phyloP scores from a whole-genome alignment of 306 rosid species.

The Morella rubra region DNA sequence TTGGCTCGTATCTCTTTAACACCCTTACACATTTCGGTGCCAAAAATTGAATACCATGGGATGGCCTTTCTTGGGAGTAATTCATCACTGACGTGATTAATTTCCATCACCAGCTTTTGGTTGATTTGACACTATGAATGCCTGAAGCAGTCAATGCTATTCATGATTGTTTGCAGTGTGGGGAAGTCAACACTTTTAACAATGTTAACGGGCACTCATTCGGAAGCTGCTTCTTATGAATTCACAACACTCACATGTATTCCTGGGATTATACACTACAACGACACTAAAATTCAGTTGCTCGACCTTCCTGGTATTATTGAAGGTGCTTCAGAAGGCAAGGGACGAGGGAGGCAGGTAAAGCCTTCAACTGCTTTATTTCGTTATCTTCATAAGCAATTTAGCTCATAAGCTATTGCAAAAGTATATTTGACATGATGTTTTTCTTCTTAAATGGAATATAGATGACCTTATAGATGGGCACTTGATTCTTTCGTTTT shows the following conservation, averaged over 20 bases:
- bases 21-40: too few species aligned
- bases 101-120: neutral
- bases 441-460: neutral
- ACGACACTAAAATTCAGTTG: constrained; percentile 96
- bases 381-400: constrained; percentile 1
- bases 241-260: constrained; percentile 97
- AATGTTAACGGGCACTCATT: constrained; percentile 92
- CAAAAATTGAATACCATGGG: too few species aligned
- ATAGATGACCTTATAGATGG: neutral
- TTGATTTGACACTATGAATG: neutral
- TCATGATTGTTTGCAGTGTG: constrained; percentile 58
- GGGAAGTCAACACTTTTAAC: constrained; percentile 99
- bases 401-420: neutral
- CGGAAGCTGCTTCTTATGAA: constrained; percentile 98
- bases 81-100: too few species aligned
- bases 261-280: constrained; percentile 95
- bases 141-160: constrained; percentile 7
- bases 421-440: neutral
- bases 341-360: constrained; percentile 99
- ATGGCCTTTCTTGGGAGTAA: too few species aligned
- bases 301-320: constrained; percentile 99
- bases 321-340: constrained; percentile 99
- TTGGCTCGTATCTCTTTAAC: neutral
- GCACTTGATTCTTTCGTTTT: neutral
- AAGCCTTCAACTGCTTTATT: constrained; percentile 24